Evolutionary conservation across 208 protist species (phyloP).

Genomic region (Borovskyia barvae): DNA sequence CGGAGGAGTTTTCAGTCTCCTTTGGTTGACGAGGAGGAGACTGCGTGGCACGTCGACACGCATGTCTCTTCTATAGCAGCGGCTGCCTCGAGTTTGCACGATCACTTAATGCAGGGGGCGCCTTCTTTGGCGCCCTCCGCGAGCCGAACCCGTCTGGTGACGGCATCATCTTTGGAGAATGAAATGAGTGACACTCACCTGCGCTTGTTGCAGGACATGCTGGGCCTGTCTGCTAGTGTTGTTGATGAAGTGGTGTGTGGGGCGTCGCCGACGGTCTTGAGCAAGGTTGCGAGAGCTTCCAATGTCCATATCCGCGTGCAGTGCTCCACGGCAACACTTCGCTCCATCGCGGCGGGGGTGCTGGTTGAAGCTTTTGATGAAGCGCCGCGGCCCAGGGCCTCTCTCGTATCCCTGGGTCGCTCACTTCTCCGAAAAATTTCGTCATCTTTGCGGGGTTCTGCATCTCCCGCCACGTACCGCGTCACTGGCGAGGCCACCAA

Average conservation of each 20-base stretch:
- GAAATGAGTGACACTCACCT: constrained; percentile 1
- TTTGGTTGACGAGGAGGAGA: constrained; percentile 35
- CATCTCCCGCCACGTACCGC: background rate
- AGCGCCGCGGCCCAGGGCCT: background rate
- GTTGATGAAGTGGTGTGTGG: no score
- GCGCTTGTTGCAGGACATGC: constrained; percentile 14
- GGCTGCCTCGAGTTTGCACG: constrained; percentile 4
- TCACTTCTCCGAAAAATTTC: background rate
- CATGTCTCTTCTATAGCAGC: background rate
- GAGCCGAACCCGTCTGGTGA: background rate
- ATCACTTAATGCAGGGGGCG: background rate
- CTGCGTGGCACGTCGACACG: constrained; percentile 23
- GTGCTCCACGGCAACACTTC: constrained; percentile 6
- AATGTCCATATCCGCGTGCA: no score
- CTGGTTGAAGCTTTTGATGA: background rate
- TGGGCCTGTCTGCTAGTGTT: constrained; percentile 15
- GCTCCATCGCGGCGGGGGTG: constrained; percentile 4
- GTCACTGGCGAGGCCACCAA: constrained; percentile 17
- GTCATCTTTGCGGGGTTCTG: background rate
- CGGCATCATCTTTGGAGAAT: background rate
- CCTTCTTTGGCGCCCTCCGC: background rate
- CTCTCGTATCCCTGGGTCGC: background rate
- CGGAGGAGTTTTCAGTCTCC: constrained; percentile 53
- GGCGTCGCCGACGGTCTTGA: no score
- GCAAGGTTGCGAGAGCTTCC: no score